These are phyloP conservation scores for Ostreobium quekettii DNA, from an alignment of 139 green algal genomes.

Conservation along the genomic window DNA sequence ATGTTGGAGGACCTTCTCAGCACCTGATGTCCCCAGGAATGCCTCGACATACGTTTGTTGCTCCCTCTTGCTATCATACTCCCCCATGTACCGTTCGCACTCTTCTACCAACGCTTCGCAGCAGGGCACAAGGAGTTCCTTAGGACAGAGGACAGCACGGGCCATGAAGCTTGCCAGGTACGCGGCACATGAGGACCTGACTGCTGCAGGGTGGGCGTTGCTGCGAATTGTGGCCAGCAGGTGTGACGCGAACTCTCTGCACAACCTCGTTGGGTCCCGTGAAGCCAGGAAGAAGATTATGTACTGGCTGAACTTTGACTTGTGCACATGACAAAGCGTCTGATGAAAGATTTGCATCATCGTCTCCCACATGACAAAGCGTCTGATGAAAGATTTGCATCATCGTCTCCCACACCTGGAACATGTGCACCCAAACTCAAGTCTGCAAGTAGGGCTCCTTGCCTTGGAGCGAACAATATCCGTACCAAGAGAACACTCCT, in stretches of 20 bases:
- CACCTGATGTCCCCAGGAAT: background rate
- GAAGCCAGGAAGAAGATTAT: constrained; percentile 55
- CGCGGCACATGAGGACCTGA: constrained; percentile 57
- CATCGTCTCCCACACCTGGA: constrained; percentile 48
- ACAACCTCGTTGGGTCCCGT: constrained; percentile 35
- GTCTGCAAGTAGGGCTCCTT: too few species aligned
- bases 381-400: constrained; percentile 58
- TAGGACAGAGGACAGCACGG: constrained; percentile 48
- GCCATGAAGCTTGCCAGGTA: constrained; percentile 85
- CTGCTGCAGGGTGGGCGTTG: constrained; percentile 43
- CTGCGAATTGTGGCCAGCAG: constrained; percentile 50
- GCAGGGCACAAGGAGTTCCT: constrained; percentile 39
- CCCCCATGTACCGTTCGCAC: constrained; percentile 24
- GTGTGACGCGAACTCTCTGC: constrained; percentile 36
- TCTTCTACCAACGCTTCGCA: constrained; percentile 29
- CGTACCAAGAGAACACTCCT: too few species aligned
- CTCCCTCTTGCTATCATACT: background rate
- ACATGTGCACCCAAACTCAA: too few species aligned
- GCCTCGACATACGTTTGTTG: too few species aligned
- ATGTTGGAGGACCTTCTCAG: background rate
- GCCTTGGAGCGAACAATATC: too few species aligned
- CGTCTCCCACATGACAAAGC: constrained; percentile 63
- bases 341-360: constrained; percentile 62
- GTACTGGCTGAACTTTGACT: constrained; percentile 90
- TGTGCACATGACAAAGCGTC: constrained; percentile 66